Base-by-base conservation (phyloP, 1,284 basidiomycete genomes). In the Ceratobasidium sp. region DNA sequence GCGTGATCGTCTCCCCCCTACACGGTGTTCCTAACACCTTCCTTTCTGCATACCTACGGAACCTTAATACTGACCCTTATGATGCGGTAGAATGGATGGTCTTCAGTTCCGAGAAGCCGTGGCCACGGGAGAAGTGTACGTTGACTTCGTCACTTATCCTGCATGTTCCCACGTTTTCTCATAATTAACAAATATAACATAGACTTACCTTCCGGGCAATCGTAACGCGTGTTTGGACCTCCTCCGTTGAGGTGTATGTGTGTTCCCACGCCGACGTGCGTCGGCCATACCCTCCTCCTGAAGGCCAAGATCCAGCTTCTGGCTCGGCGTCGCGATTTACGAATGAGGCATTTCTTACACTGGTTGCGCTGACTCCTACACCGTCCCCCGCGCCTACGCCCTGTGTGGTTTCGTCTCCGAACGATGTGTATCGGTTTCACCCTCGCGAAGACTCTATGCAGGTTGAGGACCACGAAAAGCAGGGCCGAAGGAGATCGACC, bases 191-290 rank as follows among this genome's bases (percentile, higher is more conserved):
- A n/a, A 24, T 41, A 29, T 44, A 29, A 64, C 41, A n/a, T 48
- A 77, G 76, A 15, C 75, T 77, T n/a, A 76, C 76, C 3, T 77
- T 77, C 59, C 76, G 76, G 17, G 76, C 76, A 7, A 75, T 76
- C 33, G 72, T 77, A 8, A 75, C 75, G 7, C 62, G 60, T 24
- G 60, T 75, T 24, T 77, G 75, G 75, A 60, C 65, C 33, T 76
- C 76, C 15, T 77, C 76, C 3, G 66, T 77, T n/a, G 76, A 77
- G 50, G 76, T 77, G 19, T 77, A 77, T 53, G 75, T 75, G 8
- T 76, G 71, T 15, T 75, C 76, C 24, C 75, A 78, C 66, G 76
- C 75, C 41, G 76, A 75, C 54, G 51, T 64, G 48, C 60, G 60
- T 15, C 65, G 60, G 60, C 24, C 72, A n/a, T 65, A 74, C 44